Base-by-base conservation (phyloP, 202 grass and related monocot genomes). In the Thinopyrum obtusiflorum region DNA sequence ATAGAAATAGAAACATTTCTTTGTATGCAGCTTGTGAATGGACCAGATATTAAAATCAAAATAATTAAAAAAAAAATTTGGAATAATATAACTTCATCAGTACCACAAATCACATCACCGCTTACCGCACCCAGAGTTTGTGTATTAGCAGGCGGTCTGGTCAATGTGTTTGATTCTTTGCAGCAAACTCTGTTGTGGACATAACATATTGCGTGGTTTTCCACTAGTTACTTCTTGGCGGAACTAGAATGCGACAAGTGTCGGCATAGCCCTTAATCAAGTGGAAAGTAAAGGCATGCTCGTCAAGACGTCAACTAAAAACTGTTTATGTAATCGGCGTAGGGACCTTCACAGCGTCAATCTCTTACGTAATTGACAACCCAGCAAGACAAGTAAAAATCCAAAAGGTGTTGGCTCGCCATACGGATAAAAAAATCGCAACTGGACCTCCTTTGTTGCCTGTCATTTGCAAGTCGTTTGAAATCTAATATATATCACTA, bases 371-470 rank as follows among this genome's bases (percentile, higher is more conserved):
- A 65, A 88, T 72, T 28, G 55, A 74, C 82, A 91, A 68, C 42
- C 61, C 65, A 85, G 82, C 46, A 82, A 61, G 26, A 39, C 21
- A 25, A 61, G 61, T 51, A 39, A 66, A 82, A 65, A 47, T 62
- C 35, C 40, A 44, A 4, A 61, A 82, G 29, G 65, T 74, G 65
- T 4, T 21, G 9, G 78, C 64, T 73, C 15, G 13, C 32, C 36
- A 13, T 25, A 66, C 35, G n/a, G 60, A 86, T 91, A 82, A 23
- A 65, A 25, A 72, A 51, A 1, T 20, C 11, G 7, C 82, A 82
- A 78, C 66, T 83, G 64, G 67, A 2, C 32, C 26, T 82, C 77
- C 78, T 88, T 88, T 85, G 33, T 29, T 85, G 31, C 78, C 86
- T 82, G 65, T 78, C 71, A 77, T 85, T 42, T 46, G 82, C 70